phyloP scores from a whole-genome alignment of 2,329 filamentous ascomycete genomes.

The Phialophora expanda region DNA sequence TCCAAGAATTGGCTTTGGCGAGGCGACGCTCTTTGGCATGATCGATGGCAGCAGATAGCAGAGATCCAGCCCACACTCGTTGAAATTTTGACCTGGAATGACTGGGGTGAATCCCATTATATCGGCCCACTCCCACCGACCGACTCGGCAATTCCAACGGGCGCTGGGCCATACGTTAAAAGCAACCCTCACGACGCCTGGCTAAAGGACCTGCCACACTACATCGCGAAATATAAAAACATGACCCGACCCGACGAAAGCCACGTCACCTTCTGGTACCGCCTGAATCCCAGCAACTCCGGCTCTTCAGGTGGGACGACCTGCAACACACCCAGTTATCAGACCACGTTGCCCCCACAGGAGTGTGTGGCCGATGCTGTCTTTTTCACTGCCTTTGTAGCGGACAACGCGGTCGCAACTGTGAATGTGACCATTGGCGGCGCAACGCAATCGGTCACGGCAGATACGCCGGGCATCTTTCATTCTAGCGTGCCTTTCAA shows the following conservation, averaged over 20 bases:
- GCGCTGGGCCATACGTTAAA: constrained; percentile 8
- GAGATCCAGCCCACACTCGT: constrained; percentile 11
- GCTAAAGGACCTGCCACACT: constrained; percentile 19
- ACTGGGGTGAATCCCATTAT: constrained; percentile 18
- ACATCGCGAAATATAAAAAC: constrained; percentile 14
- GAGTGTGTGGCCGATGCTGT: constrained; percentile 10
- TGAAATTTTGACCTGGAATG: constrained; percentile 18
- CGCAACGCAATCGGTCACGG: constrained; percentile 3
- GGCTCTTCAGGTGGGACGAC: constrained; percentile 10
- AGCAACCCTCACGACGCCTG: constrained; percentile 16
- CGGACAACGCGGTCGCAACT: constrained; percentile 8
- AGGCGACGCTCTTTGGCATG: constrained; percentile 12
- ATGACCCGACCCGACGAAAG: constrained; percentile 10
- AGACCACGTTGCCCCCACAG: constrained; percentile 4
- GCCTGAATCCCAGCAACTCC: constrained; percentile 10
- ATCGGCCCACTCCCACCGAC: constrained; percentile 13
- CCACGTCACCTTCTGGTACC: constrained; percentile 21
- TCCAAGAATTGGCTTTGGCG: constrained; percentile 23
- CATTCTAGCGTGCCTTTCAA: constrained; percentile 20
- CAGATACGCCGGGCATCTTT: constrained; percentile 9
- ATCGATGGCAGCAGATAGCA: constrained; percentile 14
- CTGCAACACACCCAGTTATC: constrained; percentile 13
- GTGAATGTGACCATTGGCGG: constrained; percentile 20
- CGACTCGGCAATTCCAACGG: constrained; percentile 12
- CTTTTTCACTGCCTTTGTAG: constrained; percentile 19